Evolutionary conservation across 345 rosid genomes (phyloP).

Genomic region (Salix viminalis): DNA sequence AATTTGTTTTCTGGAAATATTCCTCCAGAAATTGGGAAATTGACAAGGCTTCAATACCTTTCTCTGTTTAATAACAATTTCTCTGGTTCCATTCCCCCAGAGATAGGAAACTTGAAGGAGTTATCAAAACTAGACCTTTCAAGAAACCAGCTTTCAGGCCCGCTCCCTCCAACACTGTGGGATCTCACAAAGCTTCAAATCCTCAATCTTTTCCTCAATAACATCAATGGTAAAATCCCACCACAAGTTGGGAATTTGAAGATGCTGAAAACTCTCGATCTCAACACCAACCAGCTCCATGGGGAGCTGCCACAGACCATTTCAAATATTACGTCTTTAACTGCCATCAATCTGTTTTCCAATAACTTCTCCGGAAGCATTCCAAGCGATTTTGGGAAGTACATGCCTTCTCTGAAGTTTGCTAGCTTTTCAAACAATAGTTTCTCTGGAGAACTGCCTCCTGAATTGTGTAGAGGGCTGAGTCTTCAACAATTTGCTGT

Average conservation of each 20-base stretch:
- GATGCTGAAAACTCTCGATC: conserved; percentile 31
- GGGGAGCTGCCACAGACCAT: conserved; percentile 56
- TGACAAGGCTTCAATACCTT: conserved; percentile 31
- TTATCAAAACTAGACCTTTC: conserved; percentile 39
- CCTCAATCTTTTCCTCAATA: conserved; percentile 45
- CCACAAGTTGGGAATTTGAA: conserved; percentile 50
- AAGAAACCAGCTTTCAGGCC: conserved; percentile 45
- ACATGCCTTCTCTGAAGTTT: conserved; percentile 28
- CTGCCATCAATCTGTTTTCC: conserved; percentile 32
- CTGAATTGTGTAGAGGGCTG: conserved; percentile 46
- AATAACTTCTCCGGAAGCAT: conserved; percentile 51
- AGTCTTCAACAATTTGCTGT: conserved; percentile 32
- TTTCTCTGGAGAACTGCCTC: conserved; percentile 56
- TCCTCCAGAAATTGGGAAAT: conserved; percentile 42
- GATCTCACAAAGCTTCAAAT: conserved; percentile 30
- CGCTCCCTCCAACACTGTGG: conserved; percentile 49
- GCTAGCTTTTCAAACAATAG: conserved; percentile 58
- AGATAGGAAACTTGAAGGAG: conserved; percentile 40
- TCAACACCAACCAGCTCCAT: conserved; percentile 42
- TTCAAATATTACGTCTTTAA: conserved; percentile 36
- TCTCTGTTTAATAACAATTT: conserved; percentile 37
- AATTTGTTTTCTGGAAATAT: conserved; percentile 43
- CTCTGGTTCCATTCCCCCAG: conserved; percentile 44
- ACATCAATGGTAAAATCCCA: conserved; percentile 50
- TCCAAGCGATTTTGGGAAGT: conserved; percentile 51